Conservation (phyloP, 805 yeast genomes). For the Candida berthetii region DNA sequence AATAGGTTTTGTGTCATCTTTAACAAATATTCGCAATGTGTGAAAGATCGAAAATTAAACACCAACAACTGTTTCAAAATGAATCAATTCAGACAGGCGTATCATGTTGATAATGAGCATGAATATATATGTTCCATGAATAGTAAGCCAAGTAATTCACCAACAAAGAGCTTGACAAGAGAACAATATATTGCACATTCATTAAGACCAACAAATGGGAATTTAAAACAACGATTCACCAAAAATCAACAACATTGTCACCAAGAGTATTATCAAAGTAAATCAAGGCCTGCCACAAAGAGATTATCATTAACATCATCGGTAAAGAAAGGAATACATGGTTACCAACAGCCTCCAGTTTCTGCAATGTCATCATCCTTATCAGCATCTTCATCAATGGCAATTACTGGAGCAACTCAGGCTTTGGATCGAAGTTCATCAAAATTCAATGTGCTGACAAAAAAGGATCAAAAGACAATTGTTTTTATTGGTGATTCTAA, state of each 20-base stretch:
- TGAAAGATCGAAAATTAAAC: too few relatives aligned
- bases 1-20: neutral
- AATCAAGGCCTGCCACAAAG: neutral
- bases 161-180: neutral
- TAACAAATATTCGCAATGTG: too few relatives aligned
- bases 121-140: neutral
- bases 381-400: neutral
- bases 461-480: slow-evolving; percentile 1
- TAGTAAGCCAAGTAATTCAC: neutral
- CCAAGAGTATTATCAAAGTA: neutral
- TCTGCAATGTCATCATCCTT: too few relatives aligned
- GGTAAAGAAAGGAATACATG: too few relatives aligned
- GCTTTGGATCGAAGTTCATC: too few relatives aligned
- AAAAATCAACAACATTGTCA: neutral
- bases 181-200: neutral
- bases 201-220: neutral
- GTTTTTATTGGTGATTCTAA: slow-evolving; percentile 20
- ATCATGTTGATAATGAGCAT: too few relatives aligned
- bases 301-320: neutral
- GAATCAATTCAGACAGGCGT: too few relatives aligned
- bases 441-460: too few relatives aligned
- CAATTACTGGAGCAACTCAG: neutral
- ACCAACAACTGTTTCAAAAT: too few relatives aligned
- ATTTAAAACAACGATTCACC: too few relatives aligned
- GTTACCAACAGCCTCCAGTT: too few relatives aligned